Evolutionary conservation across 306 rosid species (phyloP), one percentile per base, ranked within the genome.

Genomic region (Citrullus colocynthis): DNA sequence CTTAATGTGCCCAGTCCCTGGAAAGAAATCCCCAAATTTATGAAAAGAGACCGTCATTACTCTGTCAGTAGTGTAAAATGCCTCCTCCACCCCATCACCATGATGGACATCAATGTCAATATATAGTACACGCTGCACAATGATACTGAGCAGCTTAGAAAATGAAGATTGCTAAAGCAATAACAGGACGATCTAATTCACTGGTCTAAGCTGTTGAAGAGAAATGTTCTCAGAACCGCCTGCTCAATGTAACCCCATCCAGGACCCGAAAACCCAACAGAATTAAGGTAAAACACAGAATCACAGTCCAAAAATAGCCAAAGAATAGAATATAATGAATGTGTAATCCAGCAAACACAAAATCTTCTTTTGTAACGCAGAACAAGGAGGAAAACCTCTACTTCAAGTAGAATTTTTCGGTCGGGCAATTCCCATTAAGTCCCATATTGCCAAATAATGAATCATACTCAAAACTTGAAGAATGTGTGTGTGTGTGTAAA

Each of bases 41-140:
- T 93, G 98, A 57, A 93, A 93, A 7, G 97, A 91, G 58, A 93
- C 96, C 0, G 98, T 91, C 98, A 93, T 91, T 80, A 93, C 98
- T 82, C 98, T 88, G 64, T 93, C 97, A 17, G 98, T 93, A 70
- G 96, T 88, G 84, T 93, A 93, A 81, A 93, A 93, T n/a, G 98
- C 98, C 85, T 93, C 97, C 85, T 93, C 98, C 59, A 93, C 98
- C n/a, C 98, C 98, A 80, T 93, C 98, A 41, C 98, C 98, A 17
- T 93, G 98, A 84, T 93, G 97, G 41, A 70, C 75, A 15, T 70
- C 75, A 70, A 70, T 70, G 75, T 70, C 75, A 13, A 70, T 70
- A 24, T 70, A 93, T 65, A 93, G 85, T 59, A 93, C 97, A 60
- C 98, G 98, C 98, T 93, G 88, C 34, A 58, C 70, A 64, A 75